These are phyloP conservation scores for Xylaria cubensis DNA, from an alignment of 495 filamentous ascomycete species.

Conservation along the genomic window DNA sequence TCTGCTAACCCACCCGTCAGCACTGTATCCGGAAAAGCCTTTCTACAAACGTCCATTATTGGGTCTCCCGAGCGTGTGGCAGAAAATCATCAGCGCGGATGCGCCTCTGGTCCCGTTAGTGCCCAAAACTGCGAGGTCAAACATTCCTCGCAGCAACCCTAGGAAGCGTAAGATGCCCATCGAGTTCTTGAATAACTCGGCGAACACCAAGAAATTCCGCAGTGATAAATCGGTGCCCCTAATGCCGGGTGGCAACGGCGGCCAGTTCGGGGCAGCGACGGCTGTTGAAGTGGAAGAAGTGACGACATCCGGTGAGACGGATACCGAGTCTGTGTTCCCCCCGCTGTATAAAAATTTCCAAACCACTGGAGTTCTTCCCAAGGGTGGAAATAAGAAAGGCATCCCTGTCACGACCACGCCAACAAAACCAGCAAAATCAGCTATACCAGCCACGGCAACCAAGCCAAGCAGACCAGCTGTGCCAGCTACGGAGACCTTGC, in stretches of 20 bases:
- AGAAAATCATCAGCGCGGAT: neutral
- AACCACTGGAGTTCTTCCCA: too few species aligned
- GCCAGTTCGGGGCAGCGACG: conserved; percentile 24
- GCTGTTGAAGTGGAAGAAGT: neutral
- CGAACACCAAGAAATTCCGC: conserved; percentile 22
- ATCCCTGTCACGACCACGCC: neutral
- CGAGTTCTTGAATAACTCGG: conserved; percentile 24
- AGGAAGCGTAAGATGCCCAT: conserved; percentile 41
- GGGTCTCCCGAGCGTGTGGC: neutral
- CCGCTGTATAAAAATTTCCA: neutral
- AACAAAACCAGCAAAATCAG: neutral
- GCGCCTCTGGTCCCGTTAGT: conserved; percentile 29
- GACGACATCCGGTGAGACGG: neutral
- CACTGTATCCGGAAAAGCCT: conserved; percentile 18
- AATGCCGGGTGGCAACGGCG: conserved; percentile 18
- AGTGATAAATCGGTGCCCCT: neutral
- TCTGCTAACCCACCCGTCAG: conserved; percentile 17
- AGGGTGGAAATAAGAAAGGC: too few species aligned
- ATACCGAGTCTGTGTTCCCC: neutral
- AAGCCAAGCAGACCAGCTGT: too few species aligned
- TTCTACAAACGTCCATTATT: conserved; percentile 9
- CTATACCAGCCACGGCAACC: neutral
- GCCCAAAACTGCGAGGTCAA: conserved; percentile 16
- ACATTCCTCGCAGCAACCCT: conserved; percentile 38
- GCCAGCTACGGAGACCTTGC: too few species aligned